Evolutionary conservation across 257 asterid genomes (phyloP), one percentile per base, ranked within the genome.

Genomic region (Lithospermum erythrorhizon): DNA sequence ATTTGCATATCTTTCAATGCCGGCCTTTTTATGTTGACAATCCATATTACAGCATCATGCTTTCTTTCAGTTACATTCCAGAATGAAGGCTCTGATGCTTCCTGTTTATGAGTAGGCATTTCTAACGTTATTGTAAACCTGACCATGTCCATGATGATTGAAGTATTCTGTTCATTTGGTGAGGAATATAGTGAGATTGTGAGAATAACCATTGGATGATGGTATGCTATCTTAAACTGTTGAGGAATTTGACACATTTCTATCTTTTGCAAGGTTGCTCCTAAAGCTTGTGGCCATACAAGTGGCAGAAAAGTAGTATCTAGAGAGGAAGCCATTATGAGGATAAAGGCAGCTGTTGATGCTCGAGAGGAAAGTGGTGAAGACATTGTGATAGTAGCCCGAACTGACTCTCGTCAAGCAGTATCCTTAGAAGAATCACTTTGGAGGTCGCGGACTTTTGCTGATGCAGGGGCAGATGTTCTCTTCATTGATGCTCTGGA

Each of bases 201-300:
- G n/a, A n/a, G n/a, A n/a, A n/a, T n/a, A n/a, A 35, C 15, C 47
- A 2, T 35, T 35, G 47, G 0, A 35, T 41, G 15, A 41, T 3
- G 2, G 3, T 41, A 14, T 41, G 13, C 13, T 41, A 13, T 41
- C 49, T 41, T 41, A 14, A 41, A 5, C 49, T 11, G 49, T 41
- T 41, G 49, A 41, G 13, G 11, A 41, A 41, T 11, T 14, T 41
- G 49, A 41, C 49, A 52, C 55, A 22, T 47, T 70, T n/a, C 52
- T 73, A 66, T 70, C 19, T 63, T 56, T 37, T 30, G 59, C 53
- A 71, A 90, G 97, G 86, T 87, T 55, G 76, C 95, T 69, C 97
- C 97, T 48, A 90, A 90, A 83, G 97, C 97, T 61, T 90, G 97
- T 72, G 96, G 97, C 57, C 97, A 90, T 75, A 90, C 96, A 67